Conservation (phyloP, 2,329 filamentous ascomycete genomes). For the Fusarium camptoceras region DNA sequence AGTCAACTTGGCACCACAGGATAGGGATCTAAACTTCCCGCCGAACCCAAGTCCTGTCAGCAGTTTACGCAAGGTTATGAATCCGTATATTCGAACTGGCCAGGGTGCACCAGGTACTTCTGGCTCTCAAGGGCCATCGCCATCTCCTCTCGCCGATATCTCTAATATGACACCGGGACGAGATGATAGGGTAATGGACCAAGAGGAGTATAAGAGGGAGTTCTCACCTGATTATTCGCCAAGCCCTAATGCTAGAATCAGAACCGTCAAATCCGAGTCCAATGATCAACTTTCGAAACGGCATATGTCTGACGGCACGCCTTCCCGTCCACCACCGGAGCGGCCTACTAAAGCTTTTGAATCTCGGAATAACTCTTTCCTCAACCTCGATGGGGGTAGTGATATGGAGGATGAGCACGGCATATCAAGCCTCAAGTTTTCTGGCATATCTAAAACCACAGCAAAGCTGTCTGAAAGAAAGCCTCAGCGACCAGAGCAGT, state of each 20-base stretch:
- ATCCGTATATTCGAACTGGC: constrained; percentile 74
- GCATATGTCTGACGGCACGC: constrained; percentile 52
- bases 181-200: constrained; percentile 33
- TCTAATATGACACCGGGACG: constrained; percentile 42
- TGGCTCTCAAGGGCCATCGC: constrained; percentile 44
- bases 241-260: constrained; percentile 77
- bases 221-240: constrained; percentile 83
- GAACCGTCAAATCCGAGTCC: constrained; percentile 66
- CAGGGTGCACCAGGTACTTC: constrained; percentile 44
- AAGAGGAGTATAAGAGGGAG: constrained; percentile 61
- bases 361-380: constrained; percentile 61
- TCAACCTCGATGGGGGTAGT: constrained; percentile 61
- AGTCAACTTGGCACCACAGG: constrained; percentile 49
- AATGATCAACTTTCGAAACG: constrained; percentile 41
- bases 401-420: constrained; percentile 58
- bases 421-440: constrained; percentile 22
- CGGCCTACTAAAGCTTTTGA: constrained; percentile 47
- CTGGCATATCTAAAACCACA: constrained; percentile 22
- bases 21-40: constrained; percentile 48
- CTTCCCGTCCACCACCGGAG: constrained; percentile 51
- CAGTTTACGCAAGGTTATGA: constrained; percentile 88
- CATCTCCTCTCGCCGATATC: constrained; percentile 43
- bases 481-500: constrained; percentile 42
- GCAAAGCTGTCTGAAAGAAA: constrained; percentile 37
- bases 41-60: constrained; percentile 74